Base-by-base conservation (phyloP, 495 filamentous ascomycete species). In the Barbatosphaeria neglecta region DNA sequence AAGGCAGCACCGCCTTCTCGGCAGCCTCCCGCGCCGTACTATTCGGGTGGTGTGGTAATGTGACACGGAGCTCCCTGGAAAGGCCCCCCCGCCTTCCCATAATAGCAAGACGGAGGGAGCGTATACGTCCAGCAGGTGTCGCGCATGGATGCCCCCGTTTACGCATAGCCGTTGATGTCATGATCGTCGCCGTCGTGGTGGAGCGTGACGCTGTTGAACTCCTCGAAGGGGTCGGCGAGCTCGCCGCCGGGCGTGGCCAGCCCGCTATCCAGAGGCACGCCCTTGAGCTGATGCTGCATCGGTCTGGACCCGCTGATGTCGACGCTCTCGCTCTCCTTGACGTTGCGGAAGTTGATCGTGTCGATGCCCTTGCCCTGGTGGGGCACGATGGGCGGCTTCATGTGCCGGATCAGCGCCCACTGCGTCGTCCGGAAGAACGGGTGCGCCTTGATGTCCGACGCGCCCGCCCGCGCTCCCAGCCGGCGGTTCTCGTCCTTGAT, bases 321-420 rank as follows among this genome's bases (percentile, higher is more conserved):
- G 41, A 98, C 87, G 57, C 88, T 95, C 55, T 86, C 86, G 50
- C 86, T 93, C 67, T 98, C 92, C 66, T 96, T 97, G 44, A 98
- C 90, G 54, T 90, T 93, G 51, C 93, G 78, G 74, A 98, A 98
- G 61, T 98, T 98, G 53, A 93, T 70, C 1, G 92, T 94, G 58
- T 98, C 92, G 48, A 89, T 84, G 33, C 86, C 92, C 17, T 87
- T 81, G 42, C 89, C 90, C 63, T 92, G 87, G 62, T 90, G 82
- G 3, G 92, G 92, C 43, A 97, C 83, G 75, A 98, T 98, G 2
- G 92, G 92, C n/a, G 92, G 92, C 63, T 95, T 97, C 84, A 86
- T 88, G 64, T 98, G 93, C 42, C 92, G 85, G 47, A 98, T 85
- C 15, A 98, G 75, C 8, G 92, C 92, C 92, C 92, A 98, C 62